Evolutionary conservation across 306 rosid species (phyloP).

Genomic region (Glycine tomentella): DNA sequence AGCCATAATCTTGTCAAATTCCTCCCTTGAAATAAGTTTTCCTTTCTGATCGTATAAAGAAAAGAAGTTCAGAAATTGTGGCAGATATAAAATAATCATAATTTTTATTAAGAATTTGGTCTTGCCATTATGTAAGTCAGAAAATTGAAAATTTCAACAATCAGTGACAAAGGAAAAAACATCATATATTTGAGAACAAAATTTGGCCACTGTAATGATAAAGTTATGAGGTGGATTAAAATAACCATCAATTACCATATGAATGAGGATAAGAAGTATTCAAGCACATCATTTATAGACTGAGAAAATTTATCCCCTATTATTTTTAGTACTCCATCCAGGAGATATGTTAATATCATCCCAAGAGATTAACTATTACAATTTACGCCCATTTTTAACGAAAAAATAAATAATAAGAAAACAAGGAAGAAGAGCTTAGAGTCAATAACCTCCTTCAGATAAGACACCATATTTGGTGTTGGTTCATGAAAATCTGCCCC

Average conservation of each 20-base stretch:
- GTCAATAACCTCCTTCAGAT: constrained; percentile 78
- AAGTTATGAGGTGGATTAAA: constrained; percentile 26
- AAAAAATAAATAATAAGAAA: constrained; percentile 21
- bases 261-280: constrained; percentile 11
- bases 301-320: constrained; percentile 17
- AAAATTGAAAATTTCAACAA: constrained; percentile 29
- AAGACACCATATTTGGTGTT: constrained; percentile 79
- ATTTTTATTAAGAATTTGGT: constrained; percentile 12
- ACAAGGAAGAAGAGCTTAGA: constrained; percentile 8
- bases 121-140: background rate
- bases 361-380: constrained; percentile 33
- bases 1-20: constrained; percentile 71
- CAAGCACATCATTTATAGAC: constrained; percentile 35
- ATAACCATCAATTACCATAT: background rate
- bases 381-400: constrained; percentile 33
- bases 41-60: constrained; percentile 70
- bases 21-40: constrained; percentile 86
- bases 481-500: constrained; percentile 97
- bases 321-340: constrained; percentile 1
- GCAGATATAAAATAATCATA: constrained; percentile 33
- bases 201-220: background rate
- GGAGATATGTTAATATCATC: constrained; percentile 20
- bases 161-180: background rate
- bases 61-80: constrained; percentile 44
- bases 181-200: background rate